These are phyloP conservation scores for Eryngium alpinum DNA, from an alignment of 140 eudicot genomes.

Conservation along the genomic window DNA sequence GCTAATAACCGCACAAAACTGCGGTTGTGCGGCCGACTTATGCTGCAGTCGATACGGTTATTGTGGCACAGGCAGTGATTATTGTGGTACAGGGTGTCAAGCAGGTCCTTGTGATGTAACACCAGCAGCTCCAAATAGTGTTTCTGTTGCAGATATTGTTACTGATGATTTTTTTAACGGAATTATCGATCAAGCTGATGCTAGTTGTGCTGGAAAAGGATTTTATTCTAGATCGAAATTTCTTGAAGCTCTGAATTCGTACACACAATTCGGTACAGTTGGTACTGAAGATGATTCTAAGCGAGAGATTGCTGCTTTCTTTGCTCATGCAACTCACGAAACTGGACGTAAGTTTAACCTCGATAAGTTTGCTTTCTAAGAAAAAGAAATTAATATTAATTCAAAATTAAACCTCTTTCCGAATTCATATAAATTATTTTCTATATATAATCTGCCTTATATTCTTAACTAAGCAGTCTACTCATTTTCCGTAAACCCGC, in stretches of 20 bases:
- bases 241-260: neutral
- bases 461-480: too few relatives aligned
- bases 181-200: conserved; percentile 16
- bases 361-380: too few relatives aligned
- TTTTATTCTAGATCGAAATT: conserved; percentile 3
- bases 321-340: conserved; percentile 39
- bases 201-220: neutral
- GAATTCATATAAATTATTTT: too few relatives aligned
- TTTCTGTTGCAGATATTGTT: conserved; percentile 25
- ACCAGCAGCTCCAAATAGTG: conserved; percentile 22
- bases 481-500: too few relatives aligned
- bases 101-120: conserved; percentile 12
- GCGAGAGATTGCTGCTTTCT: conserved; percentile 39
- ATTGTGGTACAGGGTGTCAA: conserved; percentile 27
- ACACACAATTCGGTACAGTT: neutral
- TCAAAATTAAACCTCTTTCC: too few relatives aligned
- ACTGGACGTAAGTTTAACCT: conserved; percentile 47
- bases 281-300: conserved; percentile 14
- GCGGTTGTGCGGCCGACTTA: neutral
- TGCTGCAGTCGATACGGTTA: conserved; percentile 25
- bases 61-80: conserved; percentile 20
- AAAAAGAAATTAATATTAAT: too few relatives aligned
- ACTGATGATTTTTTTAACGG: conserved; percentile 32
- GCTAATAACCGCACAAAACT: neutral
- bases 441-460: too few relatives aligned